These are phyloP conservation scores for Zygosaccharomyces sapae DNA, from an alignment of 1,139 yeast species.

Conservation along the genomic window DNA sequence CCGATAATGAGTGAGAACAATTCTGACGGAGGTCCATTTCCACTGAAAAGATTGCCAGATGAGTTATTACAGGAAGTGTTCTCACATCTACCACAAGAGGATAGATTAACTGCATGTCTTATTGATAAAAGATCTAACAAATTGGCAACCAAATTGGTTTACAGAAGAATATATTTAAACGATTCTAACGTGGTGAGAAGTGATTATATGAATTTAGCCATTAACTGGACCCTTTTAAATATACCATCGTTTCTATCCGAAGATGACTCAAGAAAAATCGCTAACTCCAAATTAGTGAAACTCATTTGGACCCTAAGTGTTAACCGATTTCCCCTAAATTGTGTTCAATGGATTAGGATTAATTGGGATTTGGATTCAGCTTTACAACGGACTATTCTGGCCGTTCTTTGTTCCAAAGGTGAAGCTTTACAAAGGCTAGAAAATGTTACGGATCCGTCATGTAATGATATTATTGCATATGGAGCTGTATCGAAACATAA, in stretches of 20 bases:
- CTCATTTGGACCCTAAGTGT: slow-evolving; percentile 31
- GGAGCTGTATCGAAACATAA: slow-evolving; percentile 27
- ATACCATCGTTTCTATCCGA: slow-evolving; percentile 33
- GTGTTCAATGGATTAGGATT: slow-evolving; percentile 39
- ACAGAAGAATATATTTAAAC: slow-evolving; percentile 35
- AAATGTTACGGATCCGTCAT: slow-evolving; percentile 39
- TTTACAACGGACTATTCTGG: slow-evolving; percentile 33
- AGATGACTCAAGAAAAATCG: slow-evolving; percentile 31
- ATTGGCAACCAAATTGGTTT: slow-evolving; percentile 31
- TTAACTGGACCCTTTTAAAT: slow-evolving; percentile 35
- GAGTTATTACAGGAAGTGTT: slow-evolving; percentile 33
- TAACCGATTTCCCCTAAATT: slow-evolving; percentile 24
- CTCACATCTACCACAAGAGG: slow-evolving; percentile 35
- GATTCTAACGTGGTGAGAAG: slow-evolving; percentile 38
- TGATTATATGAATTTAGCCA: slow-evolving; percentile 34
- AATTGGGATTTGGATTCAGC: slow-evolving; percentile 41
- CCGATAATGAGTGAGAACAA: slow-evolving; percentile 4
- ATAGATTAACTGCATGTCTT: slow-evolving; percentile 27
- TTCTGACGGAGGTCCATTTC: slow-evolving; percentile 12
- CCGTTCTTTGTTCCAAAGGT: slow-evolving; percentile 31
- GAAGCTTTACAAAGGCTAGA: slow-evolving; percentile 36
- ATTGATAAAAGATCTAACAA: slow-evolving; percentile 26
- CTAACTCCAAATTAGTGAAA: slow-evolving; percentile 29
- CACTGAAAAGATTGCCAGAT: slow-evolving; percentile 26
- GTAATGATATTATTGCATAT: slow-evolving; percentile 36